phyloP scores from a whole-genome alignment of 257 asterid species.

The Gynochthodes officinalis region DNA sequence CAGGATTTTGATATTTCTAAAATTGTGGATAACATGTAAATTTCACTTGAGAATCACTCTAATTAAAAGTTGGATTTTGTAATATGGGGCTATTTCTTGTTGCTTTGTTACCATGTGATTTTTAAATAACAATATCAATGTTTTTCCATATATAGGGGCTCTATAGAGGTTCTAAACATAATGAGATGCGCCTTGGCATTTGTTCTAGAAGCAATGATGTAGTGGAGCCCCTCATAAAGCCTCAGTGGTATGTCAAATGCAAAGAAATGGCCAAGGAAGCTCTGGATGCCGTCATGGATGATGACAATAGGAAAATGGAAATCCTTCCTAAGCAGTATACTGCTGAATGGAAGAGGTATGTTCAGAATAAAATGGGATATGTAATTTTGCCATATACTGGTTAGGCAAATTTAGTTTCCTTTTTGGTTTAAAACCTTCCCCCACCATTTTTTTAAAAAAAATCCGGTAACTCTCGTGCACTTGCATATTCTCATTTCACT shows the following conservation, averaged over 20 bases:
- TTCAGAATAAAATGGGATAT: slow-evolving; percentile 2
- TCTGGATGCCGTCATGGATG: slow-evolving; percentile 73
- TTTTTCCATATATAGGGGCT: slow-evolving; percentile 56
- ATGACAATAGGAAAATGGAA: slow-evolving; percentile 50
- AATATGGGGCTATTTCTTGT: background rate
- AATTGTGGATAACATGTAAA: background rate
- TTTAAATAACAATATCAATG: background rate
- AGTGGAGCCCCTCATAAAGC: slow-evolving; percentile 93
- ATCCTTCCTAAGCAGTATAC: slow-evolving; percentile 81
- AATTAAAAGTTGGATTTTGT: background rate
- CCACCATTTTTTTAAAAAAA: no score
- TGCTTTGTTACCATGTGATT: background rate
- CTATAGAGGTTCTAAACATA: slow-evolving; percentile 64
- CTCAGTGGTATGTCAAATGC: slow-evolving; percentile 96
- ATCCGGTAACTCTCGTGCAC: background rate
- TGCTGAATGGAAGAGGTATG: slow-evolving; percentile 89
- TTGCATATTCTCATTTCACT: background rate
- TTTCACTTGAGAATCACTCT: background rate
- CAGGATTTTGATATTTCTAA: background rate
- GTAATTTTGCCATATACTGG: background rate
- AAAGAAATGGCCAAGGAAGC: slow-evolving; percentile 76
- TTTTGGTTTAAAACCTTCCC: background rate
- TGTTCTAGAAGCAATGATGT: slow-evolving; percentile 91
- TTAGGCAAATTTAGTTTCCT: background rate
- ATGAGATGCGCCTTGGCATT: slow-evolving; percentile 93